Evolutionary conservation across 257 asterid species (phyloP).

Genomic region (Cruciata laevipes): DNA sequence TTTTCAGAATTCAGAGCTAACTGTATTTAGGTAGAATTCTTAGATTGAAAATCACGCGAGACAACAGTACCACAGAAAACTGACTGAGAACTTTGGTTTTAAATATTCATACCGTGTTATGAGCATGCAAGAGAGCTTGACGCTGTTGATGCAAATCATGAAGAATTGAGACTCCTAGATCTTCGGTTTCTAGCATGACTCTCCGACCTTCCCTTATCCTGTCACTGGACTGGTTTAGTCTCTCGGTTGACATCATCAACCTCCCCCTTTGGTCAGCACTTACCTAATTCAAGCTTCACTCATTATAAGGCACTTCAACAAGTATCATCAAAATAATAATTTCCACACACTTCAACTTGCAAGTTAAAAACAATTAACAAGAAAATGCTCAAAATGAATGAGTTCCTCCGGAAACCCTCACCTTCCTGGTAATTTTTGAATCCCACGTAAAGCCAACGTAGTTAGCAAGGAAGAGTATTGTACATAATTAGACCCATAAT

Average conservation of each 20-base stretch:
- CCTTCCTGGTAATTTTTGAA: not conserved
- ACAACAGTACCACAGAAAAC: not conserved
- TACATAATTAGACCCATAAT: not conserved
- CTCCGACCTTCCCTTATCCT: constrained; percentile 29
- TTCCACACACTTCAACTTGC: not conserved
- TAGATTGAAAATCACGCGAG: too few species aligned
- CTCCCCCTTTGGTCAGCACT: constrained; percentile 33
- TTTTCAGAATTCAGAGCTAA: constrained; percentile 4
- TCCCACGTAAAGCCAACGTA: not conserved
- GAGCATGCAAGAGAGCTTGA: constrained; percentile 34
- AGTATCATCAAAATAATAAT: constrained; percentile 1
- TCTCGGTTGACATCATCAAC: constrained; percentile 39
- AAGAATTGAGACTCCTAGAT: constrained; percentile 37
- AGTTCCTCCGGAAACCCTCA: not conserved
- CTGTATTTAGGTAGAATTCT: not conserved
- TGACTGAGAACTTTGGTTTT: too few species aligned
- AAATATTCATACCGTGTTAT: constrained; percentile 21
- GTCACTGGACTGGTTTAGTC: constrained; percentile 30
- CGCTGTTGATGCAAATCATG: constrained; percentile 33
- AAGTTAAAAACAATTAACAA: not conserved
- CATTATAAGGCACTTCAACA: not conserved
- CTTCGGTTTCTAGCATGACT: constrained; percentile 37
- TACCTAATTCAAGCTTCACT: constrained; percentile 16
- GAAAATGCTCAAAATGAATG: not conserved
- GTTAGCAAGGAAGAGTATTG: not conserved